Evolutionary conservation across 2,329 filamentous ascomycete species (phyloP).

Genomic region (Trichoderma sp.): DNA sequence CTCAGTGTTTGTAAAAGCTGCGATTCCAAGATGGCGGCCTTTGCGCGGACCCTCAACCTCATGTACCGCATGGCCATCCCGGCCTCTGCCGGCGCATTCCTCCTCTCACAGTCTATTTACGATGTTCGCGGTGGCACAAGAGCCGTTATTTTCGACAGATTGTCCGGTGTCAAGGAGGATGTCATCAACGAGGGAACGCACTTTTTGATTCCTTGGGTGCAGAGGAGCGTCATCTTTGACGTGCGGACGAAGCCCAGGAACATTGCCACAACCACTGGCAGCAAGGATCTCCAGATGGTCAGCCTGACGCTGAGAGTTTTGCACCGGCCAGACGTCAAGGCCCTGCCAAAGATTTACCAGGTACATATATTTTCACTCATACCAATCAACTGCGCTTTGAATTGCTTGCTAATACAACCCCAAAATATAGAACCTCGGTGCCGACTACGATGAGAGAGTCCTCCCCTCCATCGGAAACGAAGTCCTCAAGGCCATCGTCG

Average conservation of each 20-base stretch:
- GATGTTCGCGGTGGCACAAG: slow-evolving; percentile 93
- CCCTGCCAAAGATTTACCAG: slow-evolving; percentile 97
- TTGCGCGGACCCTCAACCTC: slow-evolving; percentile 59
- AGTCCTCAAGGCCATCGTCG: slow-evolving; percentile 97
- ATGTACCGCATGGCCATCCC: slow-evolving; percentile 74
- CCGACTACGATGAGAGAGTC: slow-evolving; percentile 98
- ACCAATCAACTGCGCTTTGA: background rate
- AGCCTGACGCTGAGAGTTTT: slow-evolving; percentile 94
- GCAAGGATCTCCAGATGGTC: slow-evolving; percentile 99
- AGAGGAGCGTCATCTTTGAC: slow-evolving; percentile 92
- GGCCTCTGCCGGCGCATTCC: slow-evolving; percentile 64
- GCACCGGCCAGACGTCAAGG: slow-evolving; percentile 90
- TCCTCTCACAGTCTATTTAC: slow-evolving; percentile 83
- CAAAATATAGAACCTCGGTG: slow-evolving; percentile 76
- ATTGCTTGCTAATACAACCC: background rate
- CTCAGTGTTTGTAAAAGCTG: background rate
- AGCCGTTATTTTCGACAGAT: slow-evolving; percentile 95
- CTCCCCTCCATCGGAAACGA: slow-evolving; percentile 99
- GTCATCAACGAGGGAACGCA: slow-evolving; percentile 97
- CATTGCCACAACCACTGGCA: slow-evolving; percentile 95
- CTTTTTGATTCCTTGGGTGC: slow-evolving; percentile 93
- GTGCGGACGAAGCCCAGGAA: slow-evolving; percentile 96
- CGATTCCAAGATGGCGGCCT: slow-evolving; percentile 50
- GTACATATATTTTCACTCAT: slow-evolving; percentile 50
- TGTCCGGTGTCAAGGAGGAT: slow-evolving; percentile 87